Conservation (phyloP, 2,329 filamentous ascomycete species). For the Sporothrix phasma region DNA sequence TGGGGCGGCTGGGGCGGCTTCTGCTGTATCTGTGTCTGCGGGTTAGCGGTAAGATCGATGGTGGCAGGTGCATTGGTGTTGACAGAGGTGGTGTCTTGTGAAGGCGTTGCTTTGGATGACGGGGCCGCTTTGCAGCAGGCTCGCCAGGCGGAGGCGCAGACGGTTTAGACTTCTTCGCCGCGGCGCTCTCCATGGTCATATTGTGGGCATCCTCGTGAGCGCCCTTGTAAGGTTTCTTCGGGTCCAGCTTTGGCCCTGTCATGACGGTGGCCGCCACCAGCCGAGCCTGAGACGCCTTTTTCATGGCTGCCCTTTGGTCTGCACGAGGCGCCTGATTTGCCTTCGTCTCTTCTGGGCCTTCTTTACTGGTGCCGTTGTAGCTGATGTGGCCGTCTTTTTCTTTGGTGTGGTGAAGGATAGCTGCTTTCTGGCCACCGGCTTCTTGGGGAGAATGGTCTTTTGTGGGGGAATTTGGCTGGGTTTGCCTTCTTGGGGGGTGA, state of each 20-base stretch:
- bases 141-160: background rate
- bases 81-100: background rate
- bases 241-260: conserved; percentile 3
- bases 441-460: background rate
- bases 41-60: background rate
- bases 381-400: background rate
- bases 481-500: background rate
- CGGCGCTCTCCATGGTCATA: background rate
- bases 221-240: too few species aligned
- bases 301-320: background rate
- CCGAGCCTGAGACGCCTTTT: background rate
- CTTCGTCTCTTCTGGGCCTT: background rate
- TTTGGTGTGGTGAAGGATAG: background rate
- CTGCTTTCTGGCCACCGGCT: background rate
- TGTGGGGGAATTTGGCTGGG: background rate
- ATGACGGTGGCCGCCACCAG: background rate
- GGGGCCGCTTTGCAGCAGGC: conserved; percentile 2
- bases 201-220: background rate
- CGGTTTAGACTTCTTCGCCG: conserved; percentile 10
- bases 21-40: background rate
- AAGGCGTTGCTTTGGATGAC: too few species aligned
- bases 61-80: background rate
- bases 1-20: background rate
- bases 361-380: background rate
- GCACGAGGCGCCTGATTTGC: background rate